Conservation (phyloP, 176 grass and related monocot species). For the Triticum dicoccoides region DNA sequence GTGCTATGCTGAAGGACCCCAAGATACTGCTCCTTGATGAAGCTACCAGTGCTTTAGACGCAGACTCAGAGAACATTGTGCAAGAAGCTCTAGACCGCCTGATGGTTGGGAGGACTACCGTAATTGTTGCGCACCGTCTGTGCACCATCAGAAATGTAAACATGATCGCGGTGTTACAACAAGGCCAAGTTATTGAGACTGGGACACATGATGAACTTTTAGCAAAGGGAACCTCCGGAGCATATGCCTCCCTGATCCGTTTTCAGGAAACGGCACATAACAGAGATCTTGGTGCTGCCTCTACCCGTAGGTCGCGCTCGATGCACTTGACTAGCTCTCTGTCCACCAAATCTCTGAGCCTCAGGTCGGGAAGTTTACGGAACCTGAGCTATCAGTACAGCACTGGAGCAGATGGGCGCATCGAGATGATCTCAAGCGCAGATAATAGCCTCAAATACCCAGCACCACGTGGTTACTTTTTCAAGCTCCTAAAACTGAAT, state of each 20-base stretch:
- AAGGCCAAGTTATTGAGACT: conserved; percentile 93
- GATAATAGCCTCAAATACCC: conserved; percentile 95
- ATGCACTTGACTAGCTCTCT: conserved; percentile 91
- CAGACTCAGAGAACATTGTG: conserved; percentile 91
- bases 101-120: conserved; percentile 92
- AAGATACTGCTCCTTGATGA: conserved; percentile 98
- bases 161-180: conserved; percentile 90
- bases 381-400: conserved; percentile 99
- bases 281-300: conserved; percentile 68
- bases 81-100: conserved; percentile 94
- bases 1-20: conserved; percentile 94
- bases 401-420: conserved; percentile 91
- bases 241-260: conserved; percentile 81
- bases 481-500: conserved; percentile 96
- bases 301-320: conserved; percentile 73
- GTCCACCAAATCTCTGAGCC: conserved; percentile 96
- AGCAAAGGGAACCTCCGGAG: conserved; percentile 72
- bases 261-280: conserved; percentile 83
- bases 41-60: conserved; percentile 95
- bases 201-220: conserved; percentile 86
- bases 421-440: conserved; percentile 94
- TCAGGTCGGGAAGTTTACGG: conserved; percentile 86
- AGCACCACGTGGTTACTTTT: conserved; percentile 89
- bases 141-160: conserved; percentile 88
- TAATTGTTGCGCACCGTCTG: conserved; percentile 91